Base-by-base conservation (phyloP, 1,284 basidiomycete genomes). In the Sporisorium graminicola region DNA sequence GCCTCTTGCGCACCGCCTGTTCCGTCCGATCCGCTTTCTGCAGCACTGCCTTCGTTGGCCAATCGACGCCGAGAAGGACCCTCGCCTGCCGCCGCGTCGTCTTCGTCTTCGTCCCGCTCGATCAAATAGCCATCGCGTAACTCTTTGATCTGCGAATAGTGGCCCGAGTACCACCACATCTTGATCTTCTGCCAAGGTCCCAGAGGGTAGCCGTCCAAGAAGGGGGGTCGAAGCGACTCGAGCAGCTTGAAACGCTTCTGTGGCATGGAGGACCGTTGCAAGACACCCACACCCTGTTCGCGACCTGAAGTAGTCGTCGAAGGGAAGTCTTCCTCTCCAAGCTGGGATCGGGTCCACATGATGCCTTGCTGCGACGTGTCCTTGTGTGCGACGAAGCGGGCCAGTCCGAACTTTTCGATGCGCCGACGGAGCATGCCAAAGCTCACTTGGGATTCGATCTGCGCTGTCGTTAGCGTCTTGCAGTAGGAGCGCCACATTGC, bases 371-470 rank as follows among this genome's bases (percentile, higher is more conserved):
- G 76, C 18, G 80, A 81, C 16, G 82, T 80, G 27, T 84, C 83
- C 55, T 76, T 75, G 61, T 85, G 84, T 14, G 84, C 79, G 8
- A 79, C 65, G 66, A 83, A 83, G 20, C 84, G 79, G 13, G 79
- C 81, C n/a, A 83, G 54, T 10, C 84, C 84, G 44, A 85, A 85
- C 57, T 82, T 85, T 61, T 85, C 84, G 55, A 85, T 84, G 12
- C 84, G 76, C 18, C 72, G 40, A 33, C 76, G 58, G 9, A 85
- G 71, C 55, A 85, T 57, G 1, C 65, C 61, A 29, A 83, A 79
- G 58, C 74, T 75, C 16, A 85, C 46, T 24, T 74, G 69, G 8
- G 81, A 83, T 55, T 77, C 73, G 49, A 85, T 77, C 56, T 85
- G 79, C 7, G 77, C 80, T 13, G 67, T 72, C 2, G 73, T 81